Base-by-base conservation (phyloP, 352 stramenopile species). In the Phytophthora chlamydospora region DNA sequence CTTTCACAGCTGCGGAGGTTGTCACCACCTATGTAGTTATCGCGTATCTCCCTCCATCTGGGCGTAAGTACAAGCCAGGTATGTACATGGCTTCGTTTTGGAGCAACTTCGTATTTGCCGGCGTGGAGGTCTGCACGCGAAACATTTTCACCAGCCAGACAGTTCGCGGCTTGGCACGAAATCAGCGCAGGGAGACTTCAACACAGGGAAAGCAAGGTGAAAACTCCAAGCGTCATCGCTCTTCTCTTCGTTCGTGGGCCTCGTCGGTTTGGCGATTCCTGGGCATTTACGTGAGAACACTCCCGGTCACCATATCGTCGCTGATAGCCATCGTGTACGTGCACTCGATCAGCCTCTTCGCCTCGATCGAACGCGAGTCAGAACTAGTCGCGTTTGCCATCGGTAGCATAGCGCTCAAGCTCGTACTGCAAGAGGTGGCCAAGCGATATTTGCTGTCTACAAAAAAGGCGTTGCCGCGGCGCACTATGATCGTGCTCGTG, bases 21-120 rank as follows among this genome's bases (percentile, higher is more conserved):
- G 38, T 33, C 19, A 39, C 36, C 4, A 29, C 14, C 36, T 57
- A 50, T 44, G 24, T 34, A 13, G 7, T 64, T 3, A 38, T 45
- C 31, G 42, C n/a, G 1, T 24, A 34, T 11, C 14, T 62, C 2
- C 54, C 43, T n/a, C 14, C 17, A 16, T 36, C 44, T 3, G 16
- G 31, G 14, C 54, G 43, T 10, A 46, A 62, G 34, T 62, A 55
- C 59, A 68, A 68, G 17, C 51, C 55, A 9, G 43, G n/a, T 2
- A 53, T 68, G 59, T 68, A 68, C 24, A 47, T 62, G 41, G 42
- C 9, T 11, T 33, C 34, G 16, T 43, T 68, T n/a, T 61, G 59
- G 27, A 24, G 35, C 11, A 53, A 34, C 34, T 62, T 46, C 33
- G 42, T 58, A 14, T 27, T 55, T 29, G 38, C 42, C 2, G 41